Conservation (phyloP, 2,329 filamentous ascomycete species). For the Pseudogymnoascus pannorum region DNA sequence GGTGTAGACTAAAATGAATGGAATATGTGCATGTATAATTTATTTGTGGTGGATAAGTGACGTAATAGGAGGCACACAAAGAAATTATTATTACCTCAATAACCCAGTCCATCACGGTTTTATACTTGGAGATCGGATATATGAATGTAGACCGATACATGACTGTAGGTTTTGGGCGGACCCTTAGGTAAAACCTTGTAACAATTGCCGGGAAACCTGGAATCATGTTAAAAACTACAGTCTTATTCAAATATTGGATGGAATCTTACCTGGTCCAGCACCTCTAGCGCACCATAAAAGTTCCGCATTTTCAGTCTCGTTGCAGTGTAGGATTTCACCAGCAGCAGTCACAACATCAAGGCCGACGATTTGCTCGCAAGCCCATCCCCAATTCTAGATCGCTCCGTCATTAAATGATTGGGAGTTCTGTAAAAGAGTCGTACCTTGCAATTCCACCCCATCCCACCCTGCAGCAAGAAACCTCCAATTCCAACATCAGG, state of each 20-base stretch:
- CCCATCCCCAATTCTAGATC: constrained; percentile 46
- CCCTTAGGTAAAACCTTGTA: constrained; percentile 37
- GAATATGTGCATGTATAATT: background rate
- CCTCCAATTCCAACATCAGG: constrained; percentile 50
- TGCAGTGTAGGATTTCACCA: constrained; percentile 29
- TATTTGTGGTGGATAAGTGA: background rate
- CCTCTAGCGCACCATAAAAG: constrained; percentile 38
- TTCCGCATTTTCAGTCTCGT: constrained; percentile 37
- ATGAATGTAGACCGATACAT: constrained; percentile 33
- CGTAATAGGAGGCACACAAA: background rate
- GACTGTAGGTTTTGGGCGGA: constrained; percentile 12
- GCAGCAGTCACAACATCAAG: constrained; percentile 24
- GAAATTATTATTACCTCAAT: constrained; percentile 29
- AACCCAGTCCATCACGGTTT: constrained; percentile 41
- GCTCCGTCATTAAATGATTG: background rate
- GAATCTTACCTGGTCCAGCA: constrained; percentile 16
- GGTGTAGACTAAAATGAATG: background rate
- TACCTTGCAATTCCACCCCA: constrained; percentile 51
- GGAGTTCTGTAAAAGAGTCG: constrained; percentile 13
- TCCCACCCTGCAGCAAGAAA: constrained; percentile 48
- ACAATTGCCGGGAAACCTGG: constrained; percentile 46
- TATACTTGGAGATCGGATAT: constrained; percentile 39
- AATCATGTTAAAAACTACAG: constrained; percentile 9
- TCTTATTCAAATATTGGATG: background rate
- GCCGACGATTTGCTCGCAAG: constrained; percentile 30